A percentile compares a stretch with the other conserved stretches of the same genome.
These are phyloP conservation scores for Tuber umbilicatum DNA, from an alignment of 495 filamentous ascomycete genomes.

Conservation along the genomic window DNA sequence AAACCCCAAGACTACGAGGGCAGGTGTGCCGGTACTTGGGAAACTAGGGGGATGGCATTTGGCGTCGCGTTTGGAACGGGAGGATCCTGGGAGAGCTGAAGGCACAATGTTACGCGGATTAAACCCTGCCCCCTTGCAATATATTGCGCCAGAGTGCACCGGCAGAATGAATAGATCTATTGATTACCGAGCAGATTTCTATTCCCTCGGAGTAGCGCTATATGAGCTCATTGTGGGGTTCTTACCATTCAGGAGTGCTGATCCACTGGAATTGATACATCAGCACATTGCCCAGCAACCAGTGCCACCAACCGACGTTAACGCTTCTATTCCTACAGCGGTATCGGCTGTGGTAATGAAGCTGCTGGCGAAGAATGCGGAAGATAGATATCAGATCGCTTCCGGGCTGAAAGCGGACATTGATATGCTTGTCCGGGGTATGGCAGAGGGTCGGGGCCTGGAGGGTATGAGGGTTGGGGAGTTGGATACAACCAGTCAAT, in stretches of 20 bases:
- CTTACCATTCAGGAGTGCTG: slow-evolving; percentile 37
- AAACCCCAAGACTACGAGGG: slow-evolving; percentile 8
- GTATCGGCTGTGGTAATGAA: slow-evolving; percentile 61
- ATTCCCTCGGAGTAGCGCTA: slow-evolving; percentile 39
- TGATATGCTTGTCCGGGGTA: slow-evolving; percentile 52
- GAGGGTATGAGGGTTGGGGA: slow-evolving; percentile 39
- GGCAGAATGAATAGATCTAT: slow-evolving; percentile 42
- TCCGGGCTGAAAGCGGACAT: slow-evolving; percentile 65
- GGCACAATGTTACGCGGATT: slow-evolving; percentile 39
- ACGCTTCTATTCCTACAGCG: slow-evolving; percentile 52
- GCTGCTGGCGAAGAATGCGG: slow-evolving; percentile 64
- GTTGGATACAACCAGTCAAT: slow-evolving; percentile 40
- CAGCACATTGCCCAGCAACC: slow-evolving; percentile 41
- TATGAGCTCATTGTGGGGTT: slow-evolving; percentile 42
- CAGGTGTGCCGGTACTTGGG: slow-evolving; percentile 23
- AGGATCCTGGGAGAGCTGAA: slow-evolving; percentile 37
- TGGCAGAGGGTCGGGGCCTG: slow-evolving; percentile 53
- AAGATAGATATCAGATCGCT: slow-evolving; percentile 64
- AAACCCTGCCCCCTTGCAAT: slow-evolving; percentile 40
- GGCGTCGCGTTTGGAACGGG: slow-evolving; percentile 39
- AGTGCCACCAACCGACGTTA: slow-evolving; percentile 39
- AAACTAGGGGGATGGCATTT: slow-evolving; percentile 42
- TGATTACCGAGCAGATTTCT: slow-evolving; percentile 41
- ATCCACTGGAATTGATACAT: slow-evolving; percentile 41
- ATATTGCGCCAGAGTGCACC: slow-evolving; percentile 41